Evolutionary conservation across 345 rosid genomes (phyloP).

Genomic region (Triadica sebifera): DNA sequence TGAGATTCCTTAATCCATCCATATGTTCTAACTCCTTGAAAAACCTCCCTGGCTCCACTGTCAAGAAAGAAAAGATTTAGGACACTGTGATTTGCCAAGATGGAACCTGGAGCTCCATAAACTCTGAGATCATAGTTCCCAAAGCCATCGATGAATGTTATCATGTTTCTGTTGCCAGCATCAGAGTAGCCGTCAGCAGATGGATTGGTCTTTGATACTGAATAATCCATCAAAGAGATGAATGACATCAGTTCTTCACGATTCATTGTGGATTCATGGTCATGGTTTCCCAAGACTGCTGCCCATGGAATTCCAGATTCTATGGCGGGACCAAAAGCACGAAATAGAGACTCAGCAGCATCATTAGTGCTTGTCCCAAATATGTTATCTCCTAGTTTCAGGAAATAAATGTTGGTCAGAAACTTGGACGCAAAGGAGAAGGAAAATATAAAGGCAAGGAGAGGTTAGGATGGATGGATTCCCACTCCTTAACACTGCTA

Average conservation of each 20-base stretch:
- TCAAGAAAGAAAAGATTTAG: conserved; percentile 86
- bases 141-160: conserved; percentile 58
- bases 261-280: conserved; percentile 82
- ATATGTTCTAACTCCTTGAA: conserved; percentile 64
- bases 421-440: not conserved
- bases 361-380: conserved; percentile 75
- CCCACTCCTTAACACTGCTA: not conserved
- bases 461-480: not conserved
- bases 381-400: conserved; percentile 78
- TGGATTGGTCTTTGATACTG: conserved; percentile 69
- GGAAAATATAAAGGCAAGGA: too few species aligned
- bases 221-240: conserved; percentile 83
- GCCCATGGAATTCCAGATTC: conserved; percentile 88
- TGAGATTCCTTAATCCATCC: conserved; percentile 93
- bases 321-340: conserved; percentile 71
- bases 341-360: conserved; percentile 83
- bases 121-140: conserved; percentile 68
- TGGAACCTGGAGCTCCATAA: conserved; percentile 78
- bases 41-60: conserved; percentile 69
- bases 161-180: conserved; percentile 17
- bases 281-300: conserved; percentile 87
- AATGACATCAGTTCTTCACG: conserved; percentile 81
- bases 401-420: conserved; percentile 19
- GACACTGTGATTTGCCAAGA: conserved; percentile 60
- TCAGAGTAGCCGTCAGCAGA: conserved; percentile 26